Base-by-base conservation (phyloP, 148 eudicot species). In the Diospyros kaki region DNA sequence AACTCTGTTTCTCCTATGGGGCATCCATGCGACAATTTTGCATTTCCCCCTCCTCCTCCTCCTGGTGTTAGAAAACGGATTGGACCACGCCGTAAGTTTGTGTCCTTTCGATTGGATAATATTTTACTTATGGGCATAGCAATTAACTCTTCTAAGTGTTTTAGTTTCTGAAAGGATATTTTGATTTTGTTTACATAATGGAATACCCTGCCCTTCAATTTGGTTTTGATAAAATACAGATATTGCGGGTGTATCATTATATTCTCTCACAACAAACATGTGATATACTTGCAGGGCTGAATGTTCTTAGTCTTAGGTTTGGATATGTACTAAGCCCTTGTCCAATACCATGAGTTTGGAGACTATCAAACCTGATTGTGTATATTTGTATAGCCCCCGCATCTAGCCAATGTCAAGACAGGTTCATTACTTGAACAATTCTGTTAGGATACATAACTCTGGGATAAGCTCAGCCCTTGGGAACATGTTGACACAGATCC, bases 11-110 rank as follows among this genome's bases (percentile, higher is more conserved):
- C 80, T 78, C 17, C 56, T 76, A 55, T 62, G 59, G 77, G 68
- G 52, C 77, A 89, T 66, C 90, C 84, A 15, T 91, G 92, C 84
- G 76, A 83, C 80, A 81, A 75, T 74, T 89, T 88, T 74, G 66
- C 81, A 53, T 71, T 83, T 40, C 84, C 93, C n/a, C 91, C 94
- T 66, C 93, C 91, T 58, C 93, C 91, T 58, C 98, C 97, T 46
- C 97, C 98, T 61, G 85, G 87, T 44, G 77, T 68, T 51, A 81
- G 82, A 52, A 93, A 77, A 81, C 85, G 89, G 56, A 72, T 81
- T 75, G 98, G 98, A 75, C 98, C 98, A 65, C 90, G 98, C 60
- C 97, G 97, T 93, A 88, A 86, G 97, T 83, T 78, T 63, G 72
- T 70, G 59, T 18, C 72, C 60, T 28, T 72, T 59, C 64, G 76